Base-by-base conservation (phyloP, 495 filamentous ascomycete genomes). In the Xylaria acuta region DNA sequence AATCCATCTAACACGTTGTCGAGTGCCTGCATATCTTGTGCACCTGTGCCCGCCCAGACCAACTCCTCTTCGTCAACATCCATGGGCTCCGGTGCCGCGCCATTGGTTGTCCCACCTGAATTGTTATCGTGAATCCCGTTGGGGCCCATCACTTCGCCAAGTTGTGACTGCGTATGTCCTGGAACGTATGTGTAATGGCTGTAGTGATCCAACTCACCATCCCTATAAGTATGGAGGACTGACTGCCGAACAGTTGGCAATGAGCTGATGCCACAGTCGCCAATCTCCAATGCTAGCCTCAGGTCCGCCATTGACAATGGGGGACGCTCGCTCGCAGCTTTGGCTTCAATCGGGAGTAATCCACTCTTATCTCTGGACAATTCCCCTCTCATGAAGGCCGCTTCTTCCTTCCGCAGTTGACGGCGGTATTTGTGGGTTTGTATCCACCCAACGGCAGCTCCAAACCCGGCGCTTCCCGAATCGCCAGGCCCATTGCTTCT, bases 281-380 rank as follows among this genome's bases (percentile, higher is more conserved):
- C 91, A 49, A 97, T 82, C 74, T 92, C 88, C 14, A 97, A 77
- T 2, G 92, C 89, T 25, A 97, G 80, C 64, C 92, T 86, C 51
- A 98, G 78, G 81, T 98, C 96, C 51, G 90, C 88, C 81, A 95
- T 92, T 9, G 91, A 88, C 4, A 98, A 81, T 0, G 92, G 88
- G 9, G 87, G 84, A 32, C 94, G 84, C 73, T 88, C 85, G 71
- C 86, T 86, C 22, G 90, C 90, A 65, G 92, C 89, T 76, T 90
- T 90, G 7, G 90, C 86, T 80, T 97, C 91, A 58, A 93, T 80
- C 7, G 93, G 94, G 36, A 97, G 80, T n/a, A 95, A 78, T 5
- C 92, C 94, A 64, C 84, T 92, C 80, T 93, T 92, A 51, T 89
- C 88, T 66, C 88, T 82, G 45, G 82, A 80, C 4, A 96, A 80